phyloP scores from a whole-genome alignment of 1,284 basidiomycete species.

The Cutaneotrichosporon cyanovorans region DNA sequence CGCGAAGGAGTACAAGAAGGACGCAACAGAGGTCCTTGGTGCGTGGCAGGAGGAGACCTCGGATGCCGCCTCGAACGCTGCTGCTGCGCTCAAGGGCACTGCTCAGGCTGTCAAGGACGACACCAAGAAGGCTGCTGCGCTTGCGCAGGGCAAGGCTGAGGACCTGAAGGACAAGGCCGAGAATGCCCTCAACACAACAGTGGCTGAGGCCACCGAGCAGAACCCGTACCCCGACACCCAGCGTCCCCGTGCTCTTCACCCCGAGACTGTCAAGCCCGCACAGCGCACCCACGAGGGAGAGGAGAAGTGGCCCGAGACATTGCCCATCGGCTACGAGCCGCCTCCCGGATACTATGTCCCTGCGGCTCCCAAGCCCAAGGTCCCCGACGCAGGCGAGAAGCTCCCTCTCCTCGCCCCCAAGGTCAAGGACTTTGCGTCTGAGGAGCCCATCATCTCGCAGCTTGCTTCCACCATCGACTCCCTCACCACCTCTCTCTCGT shows the following conservation, averaged over 20 bases:
- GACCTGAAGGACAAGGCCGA: conserved; percentile 15
- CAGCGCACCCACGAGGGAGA: conserved; percentile 41
- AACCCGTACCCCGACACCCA: conserved; percentile 32
- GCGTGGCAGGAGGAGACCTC: background rate
- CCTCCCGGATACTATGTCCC: conserved; percentile 68
- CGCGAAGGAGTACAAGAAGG: too few species aligned
- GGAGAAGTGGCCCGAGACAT: conserved; percentile 59
- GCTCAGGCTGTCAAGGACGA: conserved; percentile 16
- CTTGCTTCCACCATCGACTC: conserved; percentile 90
- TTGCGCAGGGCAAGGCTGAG: background rate
- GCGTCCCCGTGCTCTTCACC: conserved; percentile 37
- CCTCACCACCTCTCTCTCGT: conserved; percentile 68
- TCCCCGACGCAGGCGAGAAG: conserved; percentile 16
- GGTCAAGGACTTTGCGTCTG: conserved; percentile 66
- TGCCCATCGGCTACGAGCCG: conserved; percentile 83
- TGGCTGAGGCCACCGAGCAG: conserved; percentile 17
- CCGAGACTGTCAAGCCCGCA: conserved; percentile 39
- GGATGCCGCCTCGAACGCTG: conserved; percentile 3
- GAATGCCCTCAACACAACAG: conserved; percentile 16
- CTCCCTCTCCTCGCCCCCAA: conserved; percentile 76
- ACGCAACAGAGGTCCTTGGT: background rate
- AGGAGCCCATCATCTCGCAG: conserved; percentile 81
- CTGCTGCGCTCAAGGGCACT: conserved; percentile 6
- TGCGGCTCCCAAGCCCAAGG: conserved; percentile 23
- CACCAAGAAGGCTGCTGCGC: conserved; percentile 27